Percentiles rank a stretch among this genome's conserved stretches.
phyloP scores from a whole-genome alignment of 2,329 filamentous ascomycete genomes.

The Immersiporthe knoxdaviesiana region DNA sequence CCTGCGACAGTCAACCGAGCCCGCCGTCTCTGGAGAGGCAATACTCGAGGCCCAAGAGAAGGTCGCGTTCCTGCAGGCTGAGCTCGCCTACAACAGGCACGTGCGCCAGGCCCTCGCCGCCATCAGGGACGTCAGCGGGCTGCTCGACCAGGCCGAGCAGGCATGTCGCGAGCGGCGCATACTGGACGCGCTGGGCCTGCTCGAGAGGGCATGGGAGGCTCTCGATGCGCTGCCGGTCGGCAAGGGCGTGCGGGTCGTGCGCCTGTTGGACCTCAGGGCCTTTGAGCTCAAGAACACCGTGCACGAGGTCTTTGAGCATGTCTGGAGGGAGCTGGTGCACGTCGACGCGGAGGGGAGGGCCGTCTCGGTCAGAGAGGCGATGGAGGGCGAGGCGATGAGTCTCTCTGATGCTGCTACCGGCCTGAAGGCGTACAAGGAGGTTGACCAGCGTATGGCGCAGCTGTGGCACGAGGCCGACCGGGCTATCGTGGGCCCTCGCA shows the following conservation, averaged over 20 bases:
- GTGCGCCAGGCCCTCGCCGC: conserved; percentile 54
- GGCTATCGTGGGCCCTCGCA: conserved; percentile 64
- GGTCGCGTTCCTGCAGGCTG: conserved; percentile 59
- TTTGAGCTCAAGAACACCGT: conserved; percentile 69
- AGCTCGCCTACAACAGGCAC: conserved; percentile 63
- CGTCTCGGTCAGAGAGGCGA: conserved; percentile 59
- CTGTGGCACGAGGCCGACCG: conserved; percentile 67
- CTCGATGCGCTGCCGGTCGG: conserved; percentile 64
- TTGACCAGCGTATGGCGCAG: conserved; percentile 61
- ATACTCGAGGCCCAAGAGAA: conserved; percentile 58
- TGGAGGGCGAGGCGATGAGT: conserved; percentile 56
- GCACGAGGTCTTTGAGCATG: conserved; percentile 65
- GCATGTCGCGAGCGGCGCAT: conserved; percentile 58
- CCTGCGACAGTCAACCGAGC: conserved; percentile 72
- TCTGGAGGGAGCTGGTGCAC: conserved; percentile 72
- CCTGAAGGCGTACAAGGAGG: conserved; percentile 62
- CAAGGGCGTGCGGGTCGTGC: conserved; percentile 64
- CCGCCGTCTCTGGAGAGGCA: conserved; percentile 55
- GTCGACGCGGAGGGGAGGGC: conserved; percentile 60
- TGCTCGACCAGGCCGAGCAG: conserved; percentile 65
- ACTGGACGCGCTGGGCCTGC: conserved; percentile 58
- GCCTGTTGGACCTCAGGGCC: conserved; percentile 66
- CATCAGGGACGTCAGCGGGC: conserved; percentile 60
- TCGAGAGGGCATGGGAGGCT: conserved; percentile 61
- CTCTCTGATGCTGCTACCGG: conserved; percentile 59